These are phyloP conservation scores for Pichia occidentalis DNA, from an alignment of 805 yeast genomes.

Conservation along the genomic window DNA sequence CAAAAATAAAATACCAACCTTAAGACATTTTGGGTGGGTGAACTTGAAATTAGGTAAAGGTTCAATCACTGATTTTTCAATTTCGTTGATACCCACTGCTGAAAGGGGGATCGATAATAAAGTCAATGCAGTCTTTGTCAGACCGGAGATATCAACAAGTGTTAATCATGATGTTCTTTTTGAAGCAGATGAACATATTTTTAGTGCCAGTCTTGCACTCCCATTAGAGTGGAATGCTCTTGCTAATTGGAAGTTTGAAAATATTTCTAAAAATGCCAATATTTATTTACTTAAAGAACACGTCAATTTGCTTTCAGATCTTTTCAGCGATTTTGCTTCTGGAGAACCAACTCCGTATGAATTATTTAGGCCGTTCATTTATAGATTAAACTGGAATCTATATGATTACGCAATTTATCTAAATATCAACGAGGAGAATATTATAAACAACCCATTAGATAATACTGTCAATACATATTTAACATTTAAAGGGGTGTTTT, in stretches of 20 bases:
- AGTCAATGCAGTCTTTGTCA: conserved; percentile 38
- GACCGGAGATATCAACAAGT: conserved; percentile 68
- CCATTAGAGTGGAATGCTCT: conserved; percentile 83
- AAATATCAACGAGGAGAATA: conserved; percentile 82
- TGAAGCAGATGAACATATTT: conserved; percentile 48
- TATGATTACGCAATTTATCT: conserved; percentile 52
- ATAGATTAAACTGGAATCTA: conserved; percentile 55
- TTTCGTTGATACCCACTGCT: conserved; percentile 46
- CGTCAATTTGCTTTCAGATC: conserved; percentile 61
- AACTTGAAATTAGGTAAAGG: conserved; percentile 58
- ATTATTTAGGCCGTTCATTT: conserved; percentile 64
- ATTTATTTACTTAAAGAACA: conserved; percentile 79
- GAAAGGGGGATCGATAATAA: conserved; percentile 49
- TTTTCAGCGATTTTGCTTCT: conserved; percentile 67
- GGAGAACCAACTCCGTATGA: conserved; percentile 72
- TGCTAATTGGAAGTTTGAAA: conserved; percentile 59
- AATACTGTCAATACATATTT: conserved; percentile 72
- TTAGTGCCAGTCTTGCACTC: conserved; percentile 53
- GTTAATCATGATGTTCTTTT: conserved; percentile 83
- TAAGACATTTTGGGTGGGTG: conserved; percentile 87
- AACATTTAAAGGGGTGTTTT: conserved; percentile 58
- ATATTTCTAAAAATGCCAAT: conserved; percentile 45
- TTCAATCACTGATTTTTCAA: conserved; percentile 40
- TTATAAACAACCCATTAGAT: conserved; percentile 84
- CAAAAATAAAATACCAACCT: conserved; percentile 14